Conservation (phyloP, 2,329 filamentous ascomycete species). For the Colletotrichum brevisporum region DNA sequence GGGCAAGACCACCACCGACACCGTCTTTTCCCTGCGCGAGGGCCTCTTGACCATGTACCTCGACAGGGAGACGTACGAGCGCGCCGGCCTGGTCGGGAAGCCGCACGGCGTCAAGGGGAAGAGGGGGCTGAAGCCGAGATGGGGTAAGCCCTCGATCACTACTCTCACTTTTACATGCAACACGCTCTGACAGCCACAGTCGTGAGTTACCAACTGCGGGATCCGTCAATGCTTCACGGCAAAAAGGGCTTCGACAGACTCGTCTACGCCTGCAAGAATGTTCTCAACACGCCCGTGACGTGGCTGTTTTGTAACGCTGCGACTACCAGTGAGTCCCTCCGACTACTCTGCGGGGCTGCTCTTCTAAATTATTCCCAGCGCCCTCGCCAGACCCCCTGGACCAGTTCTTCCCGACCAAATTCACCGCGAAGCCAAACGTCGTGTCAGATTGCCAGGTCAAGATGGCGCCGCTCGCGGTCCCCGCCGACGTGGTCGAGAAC, state of each 20-base stretch:
- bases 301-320: slow-evolving; percentile 84
- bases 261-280: slow-evolving; percentile 83
- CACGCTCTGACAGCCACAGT: slow-evolving; percentile 64
- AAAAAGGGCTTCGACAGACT: slow-evolving; percentile 87
- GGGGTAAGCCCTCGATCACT: slow-evolving; percentile 66
- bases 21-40: slow-evolving; percentile 78
- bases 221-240: slow-evolving; percentile 83
- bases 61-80: slow-evolving; percentile 85
- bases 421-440: slow-evolving; percentile 54
- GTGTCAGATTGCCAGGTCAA: slow-evolving; percentile 45
- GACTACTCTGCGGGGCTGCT: slow-evolving; percentile 19
- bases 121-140: slow-evolving; percentile 76
- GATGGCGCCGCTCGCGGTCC: slow-evolving; percentile 50
- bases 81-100: slow-evolving; percentile 83
- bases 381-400: slow-evolving; percentile 65
- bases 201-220: slow-evolving; percentile 82
- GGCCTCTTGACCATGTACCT: slow-evolving; percentile 83
- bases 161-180: background rate
- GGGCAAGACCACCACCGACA: slow-evolving; percentile 78
- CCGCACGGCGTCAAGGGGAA: slow-evolving; percentile 72
- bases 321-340: slow-evolving; percentile 54
- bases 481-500: slow-evolving; percentile 47
- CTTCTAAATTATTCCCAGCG: slow-evolving; percentile 53
- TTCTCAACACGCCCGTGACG: slow-evolving; percentile 74
- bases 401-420: slow-evolving; percentile 58